phyloP scores from a whole-genome alignment of 495 filamentous ascomycete genomes.

The Lophiostoma macrostomum region DNA sequence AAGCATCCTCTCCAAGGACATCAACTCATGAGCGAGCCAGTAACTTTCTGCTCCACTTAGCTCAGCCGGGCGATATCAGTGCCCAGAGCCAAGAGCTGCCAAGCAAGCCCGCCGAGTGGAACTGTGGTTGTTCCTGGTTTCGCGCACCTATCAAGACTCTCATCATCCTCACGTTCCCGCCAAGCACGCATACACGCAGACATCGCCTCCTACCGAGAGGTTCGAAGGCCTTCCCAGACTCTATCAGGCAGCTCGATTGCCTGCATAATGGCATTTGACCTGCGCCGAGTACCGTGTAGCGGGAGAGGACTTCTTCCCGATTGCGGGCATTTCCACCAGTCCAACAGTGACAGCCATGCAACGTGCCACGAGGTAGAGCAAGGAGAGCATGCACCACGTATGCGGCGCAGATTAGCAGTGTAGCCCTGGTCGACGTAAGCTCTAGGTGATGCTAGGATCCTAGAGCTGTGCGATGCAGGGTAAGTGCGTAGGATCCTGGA shows the following conservation, averaged over 20 bases:
- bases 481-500: slow-evolving; percentile 7
- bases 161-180: slow-evolving; percentile 1
- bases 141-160: too few species aligned
- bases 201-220: too few species aligned
- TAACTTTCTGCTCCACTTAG: too few species aligned
- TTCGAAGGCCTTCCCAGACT: neutral
- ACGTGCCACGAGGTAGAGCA: slow-evolving; percentile 12
- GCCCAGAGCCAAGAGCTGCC: too few species aligned
- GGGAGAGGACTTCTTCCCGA: neutral
- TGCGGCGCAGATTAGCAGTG: neutral
- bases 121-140: too few species aligned
- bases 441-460: neutral
- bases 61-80: too few species aligned
- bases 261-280: slow-evolving; percentile 3
- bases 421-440: neutral
- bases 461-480: neutral
- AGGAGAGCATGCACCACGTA: neutral
- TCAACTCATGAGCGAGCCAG: too few species aligned
- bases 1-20: too few species aligned
- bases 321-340: neutral
- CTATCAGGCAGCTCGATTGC: slow-evolving; percentile 5
- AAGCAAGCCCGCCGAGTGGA: too few species aligned
- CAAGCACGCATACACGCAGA: neutral
- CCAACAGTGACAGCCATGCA: slow-evolving; percentile 19
- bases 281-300: neutral